phyloP scores from a whole-genome alignment of 805 yeast genomes.

The baker's yeast (Saccharomyces cerevisiae) region DNA sequence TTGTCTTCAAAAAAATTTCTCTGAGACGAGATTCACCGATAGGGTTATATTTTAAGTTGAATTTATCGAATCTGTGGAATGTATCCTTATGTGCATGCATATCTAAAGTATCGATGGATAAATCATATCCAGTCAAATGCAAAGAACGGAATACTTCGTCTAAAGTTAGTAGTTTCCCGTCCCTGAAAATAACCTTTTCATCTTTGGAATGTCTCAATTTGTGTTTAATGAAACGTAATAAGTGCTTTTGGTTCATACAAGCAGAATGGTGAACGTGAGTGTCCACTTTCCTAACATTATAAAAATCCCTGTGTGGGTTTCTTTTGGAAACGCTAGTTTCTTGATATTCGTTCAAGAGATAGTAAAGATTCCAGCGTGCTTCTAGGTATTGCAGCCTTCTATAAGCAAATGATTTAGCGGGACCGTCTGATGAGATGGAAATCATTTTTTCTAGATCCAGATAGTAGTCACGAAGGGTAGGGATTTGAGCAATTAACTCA shows the following conservation, averaged over 20 bases:
- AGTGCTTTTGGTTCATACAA: slow-evolving; percentile 97
- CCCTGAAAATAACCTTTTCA: slow-evolving; percentile 89
- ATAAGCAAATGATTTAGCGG: slow-evolving; percentile 92
- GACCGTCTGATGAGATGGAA: slow-evolving; percentile 84
- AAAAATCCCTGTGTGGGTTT: slow-evolving; percentile 83
- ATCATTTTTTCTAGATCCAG: slow-evolving; percentile 68
- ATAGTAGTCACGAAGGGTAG: slow-evolving; percentile 81
- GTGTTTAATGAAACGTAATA: slow-evolving; percentile 87
- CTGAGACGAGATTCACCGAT: slow-evolving; percentile 96
- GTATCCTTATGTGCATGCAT: slow-evolving; percentile 99
- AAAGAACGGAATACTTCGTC: slow-evolving; percentile 87
- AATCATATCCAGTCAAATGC: slow-evolving; percentile 85
- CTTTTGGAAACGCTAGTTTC: slow-evolving; percentile 84
- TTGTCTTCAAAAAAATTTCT: slow-evolving; percentile 92
- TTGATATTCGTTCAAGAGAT: slow-evolving; percentile 80
- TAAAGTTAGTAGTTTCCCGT: slow-evolving; percentile 77
- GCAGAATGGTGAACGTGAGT: slow-evolving; percentile 99
- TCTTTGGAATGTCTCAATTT: slow-evolving; percentile 80
- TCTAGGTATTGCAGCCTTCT: slow-evolving; percentile 87
- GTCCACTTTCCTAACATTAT: slow-evolving; percentile 38
- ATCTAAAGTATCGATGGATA: slow-evolving; percentile 92
- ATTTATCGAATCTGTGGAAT: slow-evolving; percentile 95
- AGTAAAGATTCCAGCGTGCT: slow-evolving; percentile 92
- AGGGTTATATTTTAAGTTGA: slow-evolving; percentile 94
- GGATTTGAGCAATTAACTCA: slow-evolving; percentile 48